These are phyloP conservation scores for Aspergillus sparsus DNA, from an alignment of 495 filamentous ascomycete species.

Conservation along the genomic window DNA sequence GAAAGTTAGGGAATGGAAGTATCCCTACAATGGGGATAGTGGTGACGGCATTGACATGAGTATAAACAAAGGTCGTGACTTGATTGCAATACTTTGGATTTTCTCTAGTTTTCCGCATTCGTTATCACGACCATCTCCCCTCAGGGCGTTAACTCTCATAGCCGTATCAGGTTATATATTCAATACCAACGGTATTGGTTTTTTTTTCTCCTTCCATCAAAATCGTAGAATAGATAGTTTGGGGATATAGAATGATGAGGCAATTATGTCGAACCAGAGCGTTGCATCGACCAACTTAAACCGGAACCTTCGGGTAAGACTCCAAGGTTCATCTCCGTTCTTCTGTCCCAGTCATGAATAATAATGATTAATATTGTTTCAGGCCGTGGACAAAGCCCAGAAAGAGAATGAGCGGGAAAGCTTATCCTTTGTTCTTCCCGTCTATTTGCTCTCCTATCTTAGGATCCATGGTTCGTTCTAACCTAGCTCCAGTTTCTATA, in stretches of 20 bases:
- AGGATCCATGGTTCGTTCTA: not conserved
- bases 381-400: not conserved
- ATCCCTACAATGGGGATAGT: not conserved
- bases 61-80: too few relatives aligned
- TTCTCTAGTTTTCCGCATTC: not conserved
- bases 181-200: too few relatives aligned
- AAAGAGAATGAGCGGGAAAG: not conserved
- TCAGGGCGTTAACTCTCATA: too few relatives aligned
- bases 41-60: not conserved
- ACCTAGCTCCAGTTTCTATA: not conserved
- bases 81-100: not conserved
- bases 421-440: not conserved
- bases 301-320: slow-evolving; percentile 14
- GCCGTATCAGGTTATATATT: too few relatives aligned
- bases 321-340: not conserved
- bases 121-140: not conserved
- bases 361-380: not conserved
- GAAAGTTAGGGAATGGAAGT: too few relatives aligned
- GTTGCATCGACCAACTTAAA: slow-evolving; percentile 13
- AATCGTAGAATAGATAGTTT: not conserved
- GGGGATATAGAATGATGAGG: not conserved
- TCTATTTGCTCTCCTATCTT: not conserved
- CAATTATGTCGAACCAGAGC: slow-evolving; percentile 2
- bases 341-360: not conserved
- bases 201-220: not conserved